Base-by-base conservation (phyloP, 1,284 basidiomycete species). In the Leccinum pachyderme region DNA sequence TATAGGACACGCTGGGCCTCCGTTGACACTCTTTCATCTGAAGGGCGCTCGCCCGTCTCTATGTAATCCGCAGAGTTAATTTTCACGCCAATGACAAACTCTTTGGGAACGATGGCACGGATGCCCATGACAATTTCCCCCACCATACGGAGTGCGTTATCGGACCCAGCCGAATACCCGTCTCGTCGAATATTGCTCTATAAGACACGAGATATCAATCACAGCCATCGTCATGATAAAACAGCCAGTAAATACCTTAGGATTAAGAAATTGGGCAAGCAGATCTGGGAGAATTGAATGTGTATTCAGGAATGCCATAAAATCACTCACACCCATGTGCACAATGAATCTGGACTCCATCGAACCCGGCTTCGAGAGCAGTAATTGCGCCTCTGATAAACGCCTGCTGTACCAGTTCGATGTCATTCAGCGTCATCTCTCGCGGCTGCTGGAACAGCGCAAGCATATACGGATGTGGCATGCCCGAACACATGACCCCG, bases 271-370 rank as follows among this genome's bases (percentile, higher is more conserved):
- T 60, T 93, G 86, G 0, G 93, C 82, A 15, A 98, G 75, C 18
- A 97, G 78, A 70, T 97, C 86, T 93, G 22, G 32, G 25, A n/a
- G 2, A 25, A n/a, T 28, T 56, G 2, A 52, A 32, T n/a, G 6
- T 7, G 18, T n/a, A 25, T 52, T 12, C 29, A 44, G 31, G 12
- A 52, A 49, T 33, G 37, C 27, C 4, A 25, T 2, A 29, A 27
- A 25, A 45, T 32, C 9, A 71, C 89, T 74, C 55, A 90, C 90
- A 95, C 27, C 94, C 94, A 74, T 97, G 95, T 2, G 90, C 89
- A 31, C 81, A 89, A 72, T 98, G 95, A 22, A 98, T 61, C 66
- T 98, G 86, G 11, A 97, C 76, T 0, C 95, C 95, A 62, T 97
- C 92, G 68, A 95, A 97, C 0, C 93, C 93, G 27, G 89, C 77